Percentiles rank a stretch among this genome's conserved stretches.
Conservation (phyloP, 345 rosid species). For the Draba incana region DNA sequence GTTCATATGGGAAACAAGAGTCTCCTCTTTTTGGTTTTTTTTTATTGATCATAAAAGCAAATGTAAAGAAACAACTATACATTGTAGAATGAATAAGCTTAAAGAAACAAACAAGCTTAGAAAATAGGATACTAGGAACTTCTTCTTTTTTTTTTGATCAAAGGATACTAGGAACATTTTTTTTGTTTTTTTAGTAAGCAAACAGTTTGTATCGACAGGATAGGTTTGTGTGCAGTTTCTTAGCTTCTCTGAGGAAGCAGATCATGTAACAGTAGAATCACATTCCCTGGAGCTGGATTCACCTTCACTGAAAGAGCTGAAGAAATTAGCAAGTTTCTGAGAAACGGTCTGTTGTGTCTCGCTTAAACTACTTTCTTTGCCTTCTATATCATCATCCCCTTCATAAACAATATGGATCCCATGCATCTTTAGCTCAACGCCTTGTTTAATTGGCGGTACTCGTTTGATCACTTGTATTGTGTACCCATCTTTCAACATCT, state of each 20-base stretch:
- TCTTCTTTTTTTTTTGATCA: background rate
- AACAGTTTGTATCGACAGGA: background rate
- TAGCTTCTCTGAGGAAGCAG: slow-evolving; percentile 7
- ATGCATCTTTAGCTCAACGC: slow-evolving; percentile 31
- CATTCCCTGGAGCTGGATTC: slow-evolving; percentile 16
- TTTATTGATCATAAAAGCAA: background rate
- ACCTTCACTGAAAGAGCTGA: slow-evolving; percentile 29
- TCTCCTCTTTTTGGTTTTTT: background rate
- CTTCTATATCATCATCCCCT: slow-evolving; percentile 34
- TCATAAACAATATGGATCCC: slow-evolving; percentile 41
- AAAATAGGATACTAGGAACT: too few species aligned
- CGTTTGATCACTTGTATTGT: slow-evolving; percentile 31
- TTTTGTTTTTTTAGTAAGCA: background rate
- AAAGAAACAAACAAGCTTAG: too few species aligned
- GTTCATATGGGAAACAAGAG: too few species aligned
- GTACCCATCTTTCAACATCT: slow-evolving; percentile 32
- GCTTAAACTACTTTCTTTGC: background rate
- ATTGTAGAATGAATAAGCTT: too few species aligned
- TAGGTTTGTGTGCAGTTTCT: background rate
- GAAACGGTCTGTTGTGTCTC: slow-evolving; percentile 20
- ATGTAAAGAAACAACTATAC: too few species aligned
- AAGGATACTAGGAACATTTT: too few species aligned
- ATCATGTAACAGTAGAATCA: slow-evolving; percentile 26
- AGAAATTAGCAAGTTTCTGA: slow-evolving; percentile 37
- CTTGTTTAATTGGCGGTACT: background rate